Conservation (phyloP, 2,329 filamentous ascomycete genomes). For the Pseudophaeomoniella oleicola region DNA sequence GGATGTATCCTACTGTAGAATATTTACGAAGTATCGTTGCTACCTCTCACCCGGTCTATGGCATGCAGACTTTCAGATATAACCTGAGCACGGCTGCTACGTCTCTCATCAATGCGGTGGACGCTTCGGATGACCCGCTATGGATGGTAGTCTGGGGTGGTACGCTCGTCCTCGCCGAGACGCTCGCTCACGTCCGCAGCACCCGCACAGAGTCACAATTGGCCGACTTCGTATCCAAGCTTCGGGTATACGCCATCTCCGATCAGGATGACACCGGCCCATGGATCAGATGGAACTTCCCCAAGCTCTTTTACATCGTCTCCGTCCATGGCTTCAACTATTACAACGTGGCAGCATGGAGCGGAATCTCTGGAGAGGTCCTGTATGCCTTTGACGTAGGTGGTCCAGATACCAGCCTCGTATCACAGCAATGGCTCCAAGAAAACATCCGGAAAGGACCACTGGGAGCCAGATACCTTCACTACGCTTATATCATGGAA, state of each 20-base stretch:
- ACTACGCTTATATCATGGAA: conserved; percentile 37
- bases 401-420: conserved; percentile 32
- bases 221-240: conserved; percentile 22
- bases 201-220: conserved; percentile 17
- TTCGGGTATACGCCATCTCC: conserved; percentile 41
- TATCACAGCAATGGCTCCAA: conserved; percentile 37
- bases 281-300: conserved; percentile 40
- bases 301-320: conserved; percentile 40
- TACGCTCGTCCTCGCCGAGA: conserved; percentile 37
- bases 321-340: conserved; percentile 42
- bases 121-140: conserved; percentile 26
- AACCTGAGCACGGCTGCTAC: conserved; percentile 27
- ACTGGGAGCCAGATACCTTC: conserved; percentile 30
- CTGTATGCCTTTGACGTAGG: conserved; percentile 33
- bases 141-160: conserved; percentile 42
- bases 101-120: conserved; percentile 28
- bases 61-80: conserved; percentile 22
- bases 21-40: conserved; percentile 21
- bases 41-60: conserved; percentile 24
- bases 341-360: conserved; percentile 41
- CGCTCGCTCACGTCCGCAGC: conserved; percentile 25
- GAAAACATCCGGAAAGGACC: conserved; percentile 38
- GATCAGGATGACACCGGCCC: conserved; percentile 44
- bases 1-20: conserved; percentile 25
- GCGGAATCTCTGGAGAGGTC: conserved; percentile 37